phyloP scores from a whole-genome alignment of 345 rosid genomes.

The Euphorbia peplus region DNA sequence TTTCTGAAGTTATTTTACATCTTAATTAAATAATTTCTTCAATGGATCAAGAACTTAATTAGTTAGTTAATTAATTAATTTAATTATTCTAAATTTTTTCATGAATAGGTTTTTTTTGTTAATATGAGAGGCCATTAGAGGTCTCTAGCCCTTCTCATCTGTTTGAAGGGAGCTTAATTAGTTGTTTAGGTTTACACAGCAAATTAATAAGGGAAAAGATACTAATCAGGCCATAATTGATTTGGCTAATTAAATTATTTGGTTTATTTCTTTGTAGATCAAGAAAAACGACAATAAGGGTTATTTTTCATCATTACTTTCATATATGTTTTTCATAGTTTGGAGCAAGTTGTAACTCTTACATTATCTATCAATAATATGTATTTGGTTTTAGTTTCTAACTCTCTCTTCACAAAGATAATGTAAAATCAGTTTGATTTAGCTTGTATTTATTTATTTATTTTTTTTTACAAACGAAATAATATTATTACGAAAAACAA shows the following conservation, averaged over 20 bases:
- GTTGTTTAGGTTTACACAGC: background rate
- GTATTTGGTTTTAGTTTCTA: background rate
- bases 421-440: too few relatives aligned
- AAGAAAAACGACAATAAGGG: background rate
- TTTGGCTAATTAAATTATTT: conserved; percentile 4
- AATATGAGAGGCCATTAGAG: conserved; percentile 9
- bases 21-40: background rate
- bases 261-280: conserved; percentile 11
- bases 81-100: background rate
- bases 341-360: conserved; percentile 11
- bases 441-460: too few relatives aligned
- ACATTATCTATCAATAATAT: background rate
- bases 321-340: background rate
- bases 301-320: background rate
- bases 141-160: background rate
- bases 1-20: background rate
- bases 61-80: background rate
- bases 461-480: too few relatives aligned
- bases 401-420: too few relatives aligned
- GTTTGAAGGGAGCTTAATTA: conserved; percentile 1
- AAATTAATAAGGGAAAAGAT: background rate
- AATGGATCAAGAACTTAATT: background rate
- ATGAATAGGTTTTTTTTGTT: background rate
- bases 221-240: background rate
- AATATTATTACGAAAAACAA: too few relatives aligned